Evolutionary conservation across 805 yeast species (phyloP).

Genomic region (Yarrowia sp.): DNA sequence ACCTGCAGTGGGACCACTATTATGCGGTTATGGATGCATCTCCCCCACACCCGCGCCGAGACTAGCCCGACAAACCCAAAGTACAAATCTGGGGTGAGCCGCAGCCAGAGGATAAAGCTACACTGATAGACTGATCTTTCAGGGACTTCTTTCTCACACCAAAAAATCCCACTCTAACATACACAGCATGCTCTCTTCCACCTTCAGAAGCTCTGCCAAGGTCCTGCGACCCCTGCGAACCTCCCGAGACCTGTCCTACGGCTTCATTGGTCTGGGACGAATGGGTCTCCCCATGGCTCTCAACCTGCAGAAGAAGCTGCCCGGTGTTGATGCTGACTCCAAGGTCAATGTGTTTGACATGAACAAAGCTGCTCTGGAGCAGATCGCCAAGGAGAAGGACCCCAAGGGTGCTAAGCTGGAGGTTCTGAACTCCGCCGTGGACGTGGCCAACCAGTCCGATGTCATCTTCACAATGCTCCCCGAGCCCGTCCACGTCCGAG

Average conservation of each 20-base stretch:
- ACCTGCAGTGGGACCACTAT: background rate
- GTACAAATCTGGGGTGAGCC: constrained; percentile 21
- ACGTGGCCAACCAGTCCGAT: constrained; percentile 33
- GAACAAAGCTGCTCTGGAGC: constrained; percentile 34
- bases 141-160: background rate
- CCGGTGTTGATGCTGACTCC: constrained; percentile 41
- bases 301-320: constrained; percentile 43
- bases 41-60: constrained; percentile 22
- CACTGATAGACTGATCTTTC: background rate
- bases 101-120: background rate
- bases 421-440: constrained; percentile 29
- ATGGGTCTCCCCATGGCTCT: constrained; percentile 58
- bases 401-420: constrained; percentile 33
- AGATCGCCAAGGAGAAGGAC: constrained; percentile 34
- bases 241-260: constrained; percentile 37
- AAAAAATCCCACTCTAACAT: background rate
- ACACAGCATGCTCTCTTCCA: constrained; percentile 5
- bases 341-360: constrained; percentile 43
- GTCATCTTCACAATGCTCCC: constrained; percentile 53
- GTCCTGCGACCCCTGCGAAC: background rate
- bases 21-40: constrained; percentile 16
- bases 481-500: constrained; percentile 49
- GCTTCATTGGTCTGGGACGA: constrained; percentile 56
- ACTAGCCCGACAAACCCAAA: constrained; percentile 24
- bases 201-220: constrained; percentile 16